Evolutionary conservation across 805 yeast species (phyloP).

Genomic region (Hyphopichia homilentoma): DNA sequence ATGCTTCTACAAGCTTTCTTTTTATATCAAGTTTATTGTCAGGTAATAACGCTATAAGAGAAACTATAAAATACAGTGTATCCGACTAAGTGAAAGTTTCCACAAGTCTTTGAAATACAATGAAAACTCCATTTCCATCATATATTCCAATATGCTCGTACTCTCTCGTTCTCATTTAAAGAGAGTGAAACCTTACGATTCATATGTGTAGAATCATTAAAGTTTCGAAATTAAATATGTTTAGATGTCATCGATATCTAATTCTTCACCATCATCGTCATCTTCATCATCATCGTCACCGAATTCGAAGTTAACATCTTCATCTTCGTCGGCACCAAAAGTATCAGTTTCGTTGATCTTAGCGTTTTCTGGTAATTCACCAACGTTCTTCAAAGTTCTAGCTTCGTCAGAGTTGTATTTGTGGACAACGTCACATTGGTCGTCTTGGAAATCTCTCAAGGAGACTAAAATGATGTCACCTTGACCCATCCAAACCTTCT

Average conservation of each 20-base stretch:
- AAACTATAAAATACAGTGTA: not conserved
- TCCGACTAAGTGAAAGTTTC: no score
- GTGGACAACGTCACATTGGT: slow-evolving; percentile 95
- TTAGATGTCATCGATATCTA: slow-evolving; percentile 94
- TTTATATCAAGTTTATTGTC: not conserved
- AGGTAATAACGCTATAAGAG: not conserved
- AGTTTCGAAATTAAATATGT: not conserved
- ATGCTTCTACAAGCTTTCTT: no score
- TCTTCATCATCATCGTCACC: slow-evolving; percentile 85
- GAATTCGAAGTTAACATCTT: slow-evolving; percentile 96
- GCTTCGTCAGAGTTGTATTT: slow-evolving; percentile 98
- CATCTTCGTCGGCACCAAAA: slow-evolving; percentile 94
- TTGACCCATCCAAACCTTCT: slow-evolving; percentile 99
- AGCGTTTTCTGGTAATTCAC: slow-evolving; percentile 96
- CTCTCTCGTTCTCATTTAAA: no score
- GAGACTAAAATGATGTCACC: slow-evolving; percentile 97
- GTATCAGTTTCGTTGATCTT: slow-evolving; percentile 97
- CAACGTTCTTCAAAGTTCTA: slow-evolving; percentile 88
- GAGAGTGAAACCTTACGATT: no score
- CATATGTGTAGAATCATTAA: no score
- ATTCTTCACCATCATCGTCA: slow-evolving; percentile 62
- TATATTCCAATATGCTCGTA: no score
- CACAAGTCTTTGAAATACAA: no score
- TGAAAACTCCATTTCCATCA: not conserved
- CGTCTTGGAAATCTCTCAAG: slow-evolving; percentile 97